These are phyloP conservation scores for Dendrobium catenatum DNA, from an alignment of 106 monocot genomes.

Conservation along the genomic window DNA sequence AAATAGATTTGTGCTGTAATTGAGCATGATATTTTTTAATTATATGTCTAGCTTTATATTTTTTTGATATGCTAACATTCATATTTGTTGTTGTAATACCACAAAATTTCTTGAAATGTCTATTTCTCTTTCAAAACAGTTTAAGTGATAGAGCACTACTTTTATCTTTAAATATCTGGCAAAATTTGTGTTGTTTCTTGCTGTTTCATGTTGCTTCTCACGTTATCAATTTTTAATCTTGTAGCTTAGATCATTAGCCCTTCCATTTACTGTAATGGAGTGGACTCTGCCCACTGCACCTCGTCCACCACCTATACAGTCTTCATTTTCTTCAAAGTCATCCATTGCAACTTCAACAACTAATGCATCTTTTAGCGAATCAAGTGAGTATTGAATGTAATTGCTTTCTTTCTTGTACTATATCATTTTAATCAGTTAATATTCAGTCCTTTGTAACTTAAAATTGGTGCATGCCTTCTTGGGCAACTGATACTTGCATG, in stretches of 20 bases:
- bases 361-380: slow-evolving; percentile 34
- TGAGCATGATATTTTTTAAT: background rate
- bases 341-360: slow-evolving; percentile 20
- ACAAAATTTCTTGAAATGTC: background rate
- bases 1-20: background rate
- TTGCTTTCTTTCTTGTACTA: background rate
- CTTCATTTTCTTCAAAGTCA: slow-evolving; percentile 34
- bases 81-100: background rate
- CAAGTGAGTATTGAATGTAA: slow-evolving; percentile 37
- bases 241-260: slow-evolving; percentile 98
- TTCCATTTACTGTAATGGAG: slow-evolving; percentile 98
- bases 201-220: background rate
- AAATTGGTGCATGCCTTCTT: background rate
- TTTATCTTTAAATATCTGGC: background rate
- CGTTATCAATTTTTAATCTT: slow-evolving; percentile 7
- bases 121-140: background rate
- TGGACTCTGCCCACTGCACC: slow-evolving; percentile 95
- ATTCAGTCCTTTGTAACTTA: background rate
- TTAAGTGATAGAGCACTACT: background rate
- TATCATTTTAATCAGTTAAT: background rate
- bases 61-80: background rate
- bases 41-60: background rate
- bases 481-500: background rate
- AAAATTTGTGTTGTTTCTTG: background rate
- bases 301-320: slow-evolving; percentile 65